Evolutionary conservation across 305 asterid genomes (phyloP), one percentile per base, ranked within the genome.

Genomic region (Coffea humblotiana): DNA sequence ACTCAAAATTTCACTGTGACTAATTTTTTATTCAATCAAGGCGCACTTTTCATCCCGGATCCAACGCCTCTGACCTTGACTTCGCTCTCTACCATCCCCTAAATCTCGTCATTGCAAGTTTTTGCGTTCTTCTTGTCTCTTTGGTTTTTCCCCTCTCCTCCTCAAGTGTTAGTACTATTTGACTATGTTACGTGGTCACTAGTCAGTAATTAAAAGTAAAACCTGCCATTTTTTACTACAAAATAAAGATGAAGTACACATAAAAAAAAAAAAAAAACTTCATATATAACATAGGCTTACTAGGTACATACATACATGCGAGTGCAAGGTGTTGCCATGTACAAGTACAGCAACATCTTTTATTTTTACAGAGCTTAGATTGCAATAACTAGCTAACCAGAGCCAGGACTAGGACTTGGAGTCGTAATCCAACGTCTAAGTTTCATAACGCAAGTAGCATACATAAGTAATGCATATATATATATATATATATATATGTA

Each of bases 261-360:
- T 13, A 5, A 29, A 49, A 29, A 49, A 65, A 29, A 29, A 29
- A 29, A 29, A 29, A 29, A 29, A 29, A 29, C 32, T 29, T 29
- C 32, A 29, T 29, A 66, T 19, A 66, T 21, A 25, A 27, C 16
- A 37, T 37, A 37, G 43, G 43, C 25, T 7, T 35, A 18, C 27
- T 19, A 64, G 74, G 63, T 74, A 80, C 79, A 67, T 37, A 75
- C 43, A 37, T 74, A 80, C 79, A 67, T n/a, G 79, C 78, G 66
- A 80, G 66, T n/a, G 79, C 78, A 74, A 80, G 66, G 79, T 32
- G 66, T 65, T 40, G 58, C 71, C 49, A 43, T 58, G 73, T 61
- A 56, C 32, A 64, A 72, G 69, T 51, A 73, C 78, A 74, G 25
- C 82, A 80, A 49, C 74, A 1, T 65, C 71, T 80, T 80, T 72